These are phyloP conservation scores for Curvularia eragrostidis DNA, from an alignment of 2,329 filamentous ascomycete genomes.

Conservation along the genomic window DNA sequence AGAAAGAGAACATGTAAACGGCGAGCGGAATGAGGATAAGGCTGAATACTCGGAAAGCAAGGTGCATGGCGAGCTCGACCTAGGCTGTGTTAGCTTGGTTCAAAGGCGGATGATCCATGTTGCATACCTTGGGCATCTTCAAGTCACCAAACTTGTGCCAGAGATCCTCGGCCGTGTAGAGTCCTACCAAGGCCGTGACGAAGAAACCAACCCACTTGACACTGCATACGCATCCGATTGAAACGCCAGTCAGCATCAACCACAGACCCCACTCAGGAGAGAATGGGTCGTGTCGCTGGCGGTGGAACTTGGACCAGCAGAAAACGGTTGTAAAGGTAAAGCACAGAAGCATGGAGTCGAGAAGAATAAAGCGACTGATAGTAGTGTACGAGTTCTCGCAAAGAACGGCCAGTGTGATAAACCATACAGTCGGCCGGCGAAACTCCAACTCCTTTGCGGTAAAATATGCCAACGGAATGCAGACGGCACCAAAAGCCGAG, in stretches of 20 bases:
- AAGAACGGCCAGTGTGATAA: conserved; percentile 94
- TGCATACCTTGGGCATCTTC: conserved; percentile 79
- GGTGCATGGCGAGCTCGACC: conserved; percentile 75
- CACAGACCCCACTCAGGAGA: conserved; percentile 92
- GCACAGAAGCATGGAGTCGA: conserved; percentile 98
- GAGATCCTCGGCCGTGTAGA: conserved; percentile 95
- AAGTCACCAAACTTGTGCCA: conserved; percentile 98
- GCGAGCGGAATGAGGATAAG: conserved; percentile 87
- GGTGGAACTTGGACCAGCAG: conserved; percentile 97
- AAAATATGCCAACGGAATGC: conserved; percentile 92
- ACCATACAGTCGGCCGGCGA: conserved; percentile 86
- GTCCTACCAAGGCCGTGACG: conserved; percentile 88
- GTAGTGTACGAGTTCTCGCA: conserved; percentile 99
- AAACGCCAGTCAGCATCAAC: conserved; percentile 91
- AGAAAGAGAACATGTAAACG: conserved; percentile 96
- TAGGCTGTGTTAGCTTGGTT: conserved; percentile 42
- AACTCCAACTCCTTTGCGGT: conserved; percentile 92
- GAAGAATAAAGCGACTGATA: conserved; percentile 95
- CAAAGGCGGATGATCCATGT: not conserved
- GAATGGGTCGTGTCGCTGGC: conserved; percentile 83
- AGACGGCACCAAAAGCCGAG: conserved; percentile 89
- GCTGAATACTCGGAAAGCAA: conserved; percentile 80
- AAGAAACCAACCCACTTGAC: conserved; percentile 99
- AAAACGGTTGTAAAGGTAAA: conserved; percentile 98
- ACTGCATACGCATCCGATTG: conserved; percentile 97